Evolutionary conservation across 2,329 filamentous ascomycete genomes (phyloP).

Genomic region (Alternaria viburni): DNA sequence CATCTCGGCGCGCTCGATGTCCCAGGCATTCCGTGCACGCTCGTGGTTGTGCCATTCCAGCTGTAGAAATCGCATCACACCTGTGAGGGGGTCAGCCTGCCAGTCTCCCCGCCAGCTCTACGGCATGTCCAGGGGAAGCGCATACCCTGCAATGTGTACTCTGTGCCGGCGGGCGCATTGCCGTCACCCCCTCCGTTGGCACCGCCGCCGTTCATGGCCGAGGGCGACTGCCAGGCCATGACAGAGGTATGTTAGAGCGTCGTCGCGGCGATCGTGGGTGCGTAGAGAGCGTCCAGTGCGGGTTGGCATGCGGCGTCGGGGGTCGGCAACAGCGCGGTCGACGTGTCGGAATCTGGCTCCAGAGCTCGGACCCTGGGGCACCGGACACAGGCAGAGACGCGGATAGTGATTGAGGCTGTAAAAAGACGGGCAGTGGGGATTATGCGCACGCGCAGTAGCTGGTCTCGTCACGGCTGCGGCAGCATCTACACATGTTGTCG

Average conservation of each 20-base stretch:
- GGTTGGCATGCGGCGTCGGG: constrained; percentile 39
- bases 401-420: neutral
- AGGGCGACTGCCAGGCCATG: constrained; percentile 76
- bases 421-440: constrained; percentile 1
- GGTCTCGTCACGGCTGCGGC: constrained; percentile 6
- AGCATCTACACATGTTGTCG: constrained; percentile 11
- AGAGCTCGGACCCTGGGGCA: constrained; percentile 29
- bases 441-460: constrained; percentile 6
- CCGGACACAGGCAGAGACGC: constrained; percentile 1
- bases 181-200: constrained; percentile 57
- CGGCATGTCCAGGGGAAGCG: neutral
- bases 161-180: constrained; percentile 65
- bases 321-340: constrained; percentile 29
- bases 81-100: constrained; percentile 54
- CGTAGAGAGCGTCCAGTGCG: constrained; percentile 25
- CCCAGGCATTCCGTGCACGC: constrained; percentile 96
- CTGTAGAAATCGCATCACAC: constrained; percentile 99
- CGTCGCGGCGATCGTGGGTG: constrained; percentile 31
- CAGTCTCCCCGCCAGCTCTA: constrained; percentile 3
- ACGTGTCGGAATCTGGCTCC: constrained; percentile 28
- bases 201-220: constrained; percentile 65
- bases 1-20: constrained; percentile 99
- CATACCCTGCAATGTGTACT: constrained; percentile 74
- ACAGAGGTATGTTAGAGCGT: constrained; percentile 31
- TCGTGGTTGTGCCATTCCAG: constrained; percentile 99